phyloP scores from a whole-genome alignment of 345 rosid species.

The Brassica nigra region DNA sequence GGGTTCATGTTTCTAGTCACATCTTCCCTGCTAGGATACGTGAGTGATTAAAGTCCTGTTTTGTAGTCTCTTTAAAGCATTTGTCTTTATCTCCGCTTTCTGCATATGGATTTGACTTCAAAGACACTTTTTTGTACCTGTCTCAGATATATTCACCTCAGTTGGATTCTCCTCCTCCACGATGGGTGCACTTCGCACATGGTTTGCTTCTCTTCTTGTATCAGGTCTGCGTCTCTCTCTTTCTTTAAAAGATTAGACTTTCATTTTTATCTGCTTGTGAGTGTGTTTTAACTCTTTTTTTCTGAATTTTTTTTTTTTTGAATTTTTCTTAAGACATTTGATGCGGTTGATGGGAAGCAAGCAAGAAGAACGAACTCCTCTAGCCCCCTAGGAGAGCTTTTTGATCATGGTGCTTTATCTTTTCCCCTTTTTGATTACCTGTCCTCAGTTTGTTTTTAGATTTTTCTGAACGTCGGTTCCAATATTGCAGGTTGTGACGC shows the following conservation, averaged over 20 bases:
- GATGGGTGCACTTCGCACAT: conserved; percentile 97
- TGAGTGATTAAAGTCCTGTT: conserved; percentile 50
- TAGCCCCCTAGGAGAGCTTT: conserved; percentile 95
- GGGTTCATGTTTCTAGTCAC: conserved; percentile 87
- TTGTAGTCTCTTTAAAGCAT: not conserved
- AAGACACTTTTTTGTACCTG: conserved; percentile 17
- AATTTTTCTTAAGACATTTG: conserved; percentile 67
- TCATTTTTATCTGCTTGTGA: not conserved
- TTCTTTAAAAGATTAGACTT: not conserved
- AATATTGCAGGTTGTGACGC: conserved; percentile 92
- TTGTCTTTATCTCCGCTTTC: not conserved
- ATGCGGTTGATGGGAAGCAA: conserved; percentile 99
- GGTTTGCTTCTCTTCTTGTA: conserved; percentile 92
- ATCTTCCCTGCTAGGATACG: conserved; percentile 87
- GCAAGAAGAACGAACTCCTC: conserved; percentile 93
- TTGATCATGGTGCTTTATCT: conserved; percentile 75
- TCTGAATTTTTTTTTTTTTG: not conserved
- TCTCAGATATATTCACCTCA: conserved; percentile 45
- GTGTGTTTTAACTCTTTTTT: not conserved
- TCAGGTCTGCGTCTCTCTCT: conserved; percentile 59
- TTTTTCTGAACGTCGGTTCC: conserved; percentile 32
- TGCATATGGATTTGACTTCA: not conserved
- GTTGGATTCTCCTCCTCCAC: conserved; percentile 89
- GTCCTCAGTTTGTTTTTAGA: conserved; percentile 18
- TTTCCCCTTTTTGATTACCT: conserved; percentile 8